Percentiles rank a stretch among this genome's conserved stretches.
These are phyloP conservation scores for Aspergillus vadensis DNA, from an alignment of 2,329 filamentous ascomycete species.

Conservation along the genomic window DNA sequence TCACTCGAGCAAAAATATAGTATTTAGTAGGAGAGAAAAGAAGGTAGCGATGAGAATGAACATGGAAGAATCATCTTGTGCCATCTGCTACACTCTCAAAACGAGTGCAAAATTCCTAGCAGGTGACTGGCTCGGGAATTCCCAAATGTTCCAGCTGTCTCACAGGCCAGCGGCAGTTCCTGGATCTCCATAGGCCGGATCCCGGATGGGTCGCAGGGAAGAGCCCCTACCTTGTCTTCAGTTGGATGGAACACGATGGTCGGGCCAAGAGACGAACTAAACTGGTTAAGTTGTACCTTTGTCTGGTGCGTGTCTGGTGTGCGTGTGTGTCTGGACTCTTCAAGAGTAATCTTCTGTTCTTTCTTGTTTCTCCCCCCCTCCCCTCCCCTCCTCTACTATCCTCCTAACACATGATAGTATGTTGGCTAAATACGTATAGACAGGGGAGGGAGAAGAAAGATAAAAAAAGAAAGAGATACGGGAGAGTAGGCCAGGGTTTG, in stretches of 20 bases:
- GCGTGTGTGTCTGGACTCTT: not conserved
- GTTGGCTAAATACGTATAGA: too few relatives aligned
- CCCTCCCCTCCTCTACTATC: too few relatives aligned
- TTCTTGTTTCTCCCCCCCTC: not conserved
- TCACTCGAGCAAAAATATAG: not conserved
- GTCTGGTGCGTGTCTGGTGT: not conserved
- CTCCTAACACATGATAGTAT: too few relatives aligned
- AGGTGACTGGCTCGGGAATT: not conserved
- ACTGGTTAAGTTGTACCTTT: not conserved
- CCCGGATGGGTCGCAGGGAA: slow-evolving; percentile 14
- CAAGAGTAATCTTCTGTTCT: not conserved
- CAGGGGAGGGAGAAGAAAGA: too few relatives aligned
- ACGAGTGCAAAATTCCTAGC: not conserved
- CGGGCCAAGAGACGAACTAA: not conserved
- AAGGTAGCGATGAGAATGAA: not conserved
- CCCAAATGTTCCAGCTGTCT: not conserved
- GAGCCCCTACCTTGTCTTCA: slow-evolving; percentile 8
- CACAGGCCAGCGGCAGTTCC: slow-evolving; percentile 11
- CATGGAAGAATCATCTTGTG: too few relatives aligned
- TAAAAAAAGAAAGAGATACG: too few relatives aligned
- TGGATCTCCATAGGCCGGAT: slow-evolving; percentile 20
- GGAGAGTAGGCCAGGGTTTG: too few relatives aligned
- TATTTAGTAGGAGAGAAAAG: not conserved
- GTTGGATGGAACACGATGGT: not conserved
- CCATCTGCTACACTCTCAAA: not conserved